Evolutionary conservation across 306 rosid species (phyloP), one percentile per base, ranked within the genome.

Genomic region (Rosa chinensis): DNA sequence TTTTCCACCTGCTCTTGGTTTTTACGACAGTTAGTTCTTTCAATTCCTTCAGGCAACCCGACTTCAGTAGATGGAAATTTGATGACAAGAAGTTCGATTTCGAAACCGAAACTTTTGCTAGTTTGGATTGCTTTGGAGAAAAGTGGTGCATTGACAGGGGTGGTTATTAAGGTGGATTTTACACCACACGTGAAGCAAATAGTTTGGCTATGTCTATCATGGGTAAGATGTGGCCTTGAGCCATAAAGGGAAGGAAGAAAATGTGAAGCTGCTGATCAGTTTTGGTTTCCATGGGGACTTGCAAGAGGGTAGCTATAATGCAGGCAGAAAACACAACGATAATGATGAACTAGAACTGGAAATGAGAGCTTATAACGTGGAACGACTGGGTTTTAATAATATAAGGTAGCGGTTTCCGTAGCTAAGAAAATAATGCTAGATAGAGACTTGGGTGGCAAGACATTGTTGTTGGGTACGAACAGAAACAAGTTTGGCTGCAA

Each of bases 11-110:
- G 58, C 50, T 74, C 78, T 74, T 9, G 20, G 32, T 49, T 37
- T 56, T n/a, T 39, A 18, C 45, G 12, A 6, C 3, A 56, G 44
- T 40, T 43, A 9, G 20, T 20, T 37, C 63, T 74, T 84, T 89
- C 90, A 61, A 73, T 82, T 5, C 83, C 86, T 68, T 87, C 82
- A 1, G 87, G 87, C 35, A 83, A 6, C 78, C 90, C 84, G 3
- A 69, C 80, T 8, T 77, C 88, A 6, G 4, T 16, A 0, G 39
- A 52, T 2, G 77, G 77, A 3, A 74, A 37, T 10, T 37, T 74
- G 45, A 75, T 75, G 48, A 42, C 11, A 58, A 75, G 40, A 39
- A 42, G 39, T 12, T 56, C 64, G 8, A 58, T 75, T 12, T 75
- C 39, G 1, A 45, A 37, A 43, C 40, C 68, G 23, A 43, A 58